Conservation (phyloP, 495 filamentous ascomycete genomes). For the Penicillium bovifimosum region DNA sequence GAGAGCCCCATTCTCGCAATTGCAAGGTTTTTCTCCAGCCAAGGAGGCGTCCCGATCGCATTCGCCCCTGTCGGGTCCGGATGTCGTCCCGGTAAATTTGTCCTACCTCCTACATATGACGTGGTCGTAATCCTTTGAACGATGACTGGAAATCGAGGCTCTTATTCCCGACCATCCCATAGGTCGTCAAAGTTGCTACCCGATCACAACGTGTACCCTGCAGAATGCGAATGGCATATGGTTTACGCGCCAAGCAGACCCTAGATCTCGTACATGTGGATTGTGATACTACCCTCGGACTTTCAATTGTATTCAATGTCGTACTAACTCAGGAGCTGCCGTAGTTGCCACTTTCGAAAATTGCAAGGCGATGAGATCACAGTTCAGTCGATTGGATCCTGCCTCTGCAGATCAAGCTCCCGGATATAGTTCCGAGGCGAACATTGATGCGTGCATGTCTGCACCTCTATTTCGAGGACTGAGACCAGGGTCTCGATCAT, state of each 20-base stretch:
- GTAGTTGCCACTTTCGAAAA: not conserved
- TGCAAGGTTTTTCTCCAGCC: not conserved
- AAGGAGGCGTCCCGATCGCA: not conserved
- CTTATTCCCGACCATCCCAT: not conserved
- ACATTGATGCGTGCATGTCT: not conserved
- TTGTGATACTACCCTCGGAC: not conserved
- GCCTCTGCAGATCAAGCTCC: not conserved
- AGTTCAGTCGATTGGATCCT: not conserved
- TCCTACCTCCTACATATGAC: not conserved
- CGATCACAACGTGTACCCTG: not conserved
- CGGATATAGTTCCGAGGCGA: not conserved
- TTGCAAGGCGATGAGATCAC: constrained; percentile 2
- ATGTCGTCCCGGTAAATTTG: not conserved
- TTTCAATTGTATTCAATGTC: not conserved
- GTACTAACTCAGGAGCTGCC: not conserved
- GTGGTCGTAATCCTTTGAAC: not conserved
- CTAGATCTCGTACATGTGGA: not conserved
- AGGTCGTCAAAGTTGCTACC: not conserved
- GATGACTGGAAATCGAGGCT: not conserved
- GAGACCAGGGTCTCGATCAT: not conserved
- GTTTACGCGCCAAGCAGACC: not conserved
- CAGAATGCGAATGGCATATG: not conserved
- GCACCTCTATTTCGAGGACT: not conserved
- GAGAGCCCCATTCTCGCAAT: not conserved
- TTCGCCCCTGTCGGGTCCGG: not conserved